Base-by-base conservation (phyloP, 1,139 yeast genomes). In the Lodderomyces pseudojiufengensis region DNA sequence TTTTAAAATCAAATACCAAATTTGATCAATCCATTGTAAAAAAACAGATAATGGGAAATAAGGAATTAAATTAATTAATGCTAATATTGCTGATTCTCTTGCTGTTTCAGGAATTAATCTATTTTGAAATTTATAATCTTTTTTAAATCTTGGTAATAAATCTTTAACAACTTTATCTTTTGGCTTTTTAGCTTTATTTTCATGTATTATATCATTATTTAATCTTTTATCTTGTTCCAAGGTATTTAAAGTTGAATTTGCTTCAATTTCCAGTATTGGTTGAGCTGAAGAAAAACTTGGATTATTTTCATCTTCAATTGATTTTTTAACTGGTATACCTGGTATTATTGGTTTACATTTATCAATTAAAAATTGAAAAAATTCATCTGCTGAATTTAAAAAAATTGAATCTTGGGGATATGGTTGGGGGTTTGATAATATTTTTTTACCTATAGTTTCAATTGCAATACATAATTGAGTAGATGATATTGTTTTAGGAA, bases 381-480 rank as follows among this genome's bases (percentile, higher is more conserved):
- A 61, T 24, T 62, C 65, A 18, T 72, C 68, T 0, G 54, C 60
- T 1, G 63, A 51, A 26, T 47, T 49, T 25, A 56, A 44, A 27
- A 51, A 51, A 5, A 51, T 46, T 9, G 45, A 45, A 13, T 22
- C 11, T 36, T 55, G 55, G 9, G 48, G 38, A 15, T 54, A 55
- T 1, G 53, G 50, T 3, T 65, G 54, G 0, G 75, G 68, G 7
- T 66, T 65, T 0, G 78, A 70, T 21, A 77, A 59, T 3, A 76
- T 61, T 13, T 73, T 68, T 36, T 70, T 68, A 0, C 84, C 77
- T 27, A 81, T 55, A 0, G 82, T 70, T 44, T 74, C 78, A 15
- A 79, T 57, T 0, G 86, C 86, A 14, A 80, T 65, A 30, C 69
- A 64, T 23, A 80, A 59, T 51, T 84, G 94, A 11, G 59, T 55